Percentiles rank a stretch among this genome's conserved stretches.
Evolutionary conservation across 495 filamentous ascomycete genomes (phyloP).

Genomic region (Penicillium salamii): DNA sequence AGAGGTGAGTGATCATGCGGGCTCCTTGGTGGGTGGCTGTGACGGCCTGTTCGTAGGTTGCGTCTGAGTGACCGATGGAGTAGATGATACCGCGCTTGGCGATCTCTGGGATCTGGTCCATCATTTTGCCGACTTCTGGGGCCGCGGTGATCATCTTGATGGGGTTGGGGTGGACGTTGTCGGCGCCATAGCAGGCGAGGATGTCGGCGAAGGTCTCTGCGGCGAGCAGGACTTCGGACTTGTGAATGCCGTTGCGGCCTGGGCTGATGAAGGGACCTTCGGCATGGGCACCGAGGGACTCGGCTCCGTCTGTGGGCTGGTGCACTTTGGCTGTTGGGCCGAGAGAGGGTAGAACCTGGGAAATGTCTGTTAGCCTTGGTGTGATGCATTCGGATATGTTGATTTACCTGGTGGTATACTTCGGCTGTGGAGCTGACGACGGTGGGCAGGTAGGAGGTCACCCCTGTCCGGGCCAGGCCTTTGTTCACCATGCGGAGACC

Average conservation of each 20-base stretch:
- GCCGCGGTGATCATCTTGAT: slow-evolving; percentile 80
- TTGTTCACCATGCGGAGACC: slow-evolving; percentile 64
- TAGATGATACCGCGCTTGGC: slow-evolving; percentile 59
- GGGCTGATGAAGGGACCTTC: slow-evolving; percentile 81
- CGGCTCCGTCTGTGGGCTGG: slow-evolving; percentile 59
- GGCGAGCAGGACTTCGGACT: slow-evolving; percentile 57
- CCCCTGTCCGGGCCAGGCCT: slow-evolving; percentile 67
- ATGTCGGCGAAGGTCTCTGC: slow-evolving; percentile 54
- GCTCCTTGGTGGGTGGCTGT: slow-evolving; percentile 65
- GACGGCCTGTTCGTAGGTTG: slow-evolving; percentile 71
- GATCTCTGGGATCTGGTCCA: slow-evolving; percentile 58
- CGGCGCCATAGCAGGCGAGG: slow-evolving; percentile 63
- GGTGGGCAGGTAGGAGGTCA: slow-evolving; percentile 82
- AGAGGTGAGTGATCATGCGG: slow-evolving; percentile 84
- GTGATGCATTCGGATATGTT: not conserved
- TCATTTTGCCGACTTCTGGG: slow-evolving; percentile 69
- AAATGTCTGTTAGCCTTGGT: not conserved
- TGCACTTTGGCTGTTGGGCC: slow-evolving; percentile 57
- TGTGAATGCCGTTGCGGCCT: slow-evolving; percentile 71
- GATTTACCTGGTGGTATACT: slow-evolving; percentile 60
- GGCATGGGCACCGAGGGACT: slow-evolving; percentile 79
- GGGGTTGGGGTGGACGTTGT: slow-evolving; percentile 49
- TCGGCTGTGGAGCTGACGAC: slow-evolving; percentile 62
- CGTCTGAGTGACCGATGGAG: slow-evolving; percentile 79
- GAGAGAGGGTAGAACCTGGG: slow-evolving; percentile 65